A percentile compares a stretch with the other conserved stretches of the same genome.
Conservation (phyloP, 2,329 filamentous ascomycete genomes). For the Epichloe sibirici region DNA sequence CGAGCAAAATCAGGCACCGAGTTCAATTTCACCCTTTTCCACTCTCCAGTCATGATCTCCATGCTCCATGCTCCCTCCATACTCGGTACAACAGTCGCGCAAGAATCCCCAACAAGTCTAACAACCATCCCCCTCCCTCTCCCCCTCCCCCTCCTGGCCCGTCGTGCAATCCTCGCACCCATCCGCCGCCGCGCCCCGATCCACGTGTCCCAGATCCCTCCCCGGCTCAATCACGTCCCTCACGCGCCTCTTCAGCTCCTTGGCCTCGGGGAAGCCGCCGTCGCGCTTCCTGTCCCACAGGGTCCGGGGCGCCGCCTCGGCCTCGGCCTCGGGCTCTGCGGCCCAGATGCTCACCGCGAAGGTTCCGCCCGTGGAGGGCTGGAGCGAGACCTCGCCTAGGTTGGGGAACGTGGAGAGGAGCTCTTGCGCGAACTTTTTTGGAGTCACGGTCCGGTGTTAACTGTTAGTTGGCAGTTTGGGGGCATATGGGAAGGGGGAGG, state of each 20-base stretch:
- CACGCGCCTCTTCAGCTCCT: slow-evolving; percentile 76
- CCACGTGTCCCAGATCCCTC: slow-evolving; percentile 71
- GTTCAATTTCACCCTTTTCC: too few relatives aligned
- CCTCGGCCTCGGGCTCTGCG: not conserved
- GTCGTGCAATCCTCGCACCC: too few relatives aligned
- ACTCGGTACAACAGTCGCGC: too few relatives aligned
- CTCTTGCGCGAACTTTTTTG: slow-evolving; percentile 72
- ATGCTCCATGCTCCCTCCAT: too few relatives aligned
- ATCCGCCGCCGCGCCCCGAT: slow-evolving; percentile 27
- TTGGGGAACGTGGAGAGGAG: slow-evolving; percentile 85
- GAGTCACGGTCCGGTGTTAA: not conserved
- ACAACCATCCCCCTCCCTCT: not conserved
- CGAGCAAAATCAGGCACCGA: too few relatives aligned
- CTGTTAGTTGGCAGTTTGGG: not conserved
- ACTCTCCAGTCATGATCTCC: too few relatives aligned
- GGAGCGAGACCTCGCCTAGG: slow-evolving; percentile 77
- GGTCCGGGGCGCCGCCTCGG: not conserved
- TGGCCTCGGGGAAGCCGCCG: slow-evolving; percentile 88
- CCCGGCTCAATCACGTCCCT: slow-evolving; percentile 71
- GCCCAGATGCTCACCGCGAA: slow-evolving; percentile 59
- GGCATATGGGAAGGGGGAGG: too few relatives aligned
- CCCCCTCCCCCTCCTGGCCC: not conserved
- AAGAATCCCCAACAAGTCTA: not conserved
- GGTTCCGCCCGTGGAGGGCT: slow-evolving; percentile 72
- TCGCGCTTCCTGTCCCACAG: slow-evolving; percentile 84